Evolutionary conservation across 2,329 filamentous ascomycete species (phyloP), one percentile per base, ranked within the genome.

Genomic region (Diplodia sapinea): DNA sequence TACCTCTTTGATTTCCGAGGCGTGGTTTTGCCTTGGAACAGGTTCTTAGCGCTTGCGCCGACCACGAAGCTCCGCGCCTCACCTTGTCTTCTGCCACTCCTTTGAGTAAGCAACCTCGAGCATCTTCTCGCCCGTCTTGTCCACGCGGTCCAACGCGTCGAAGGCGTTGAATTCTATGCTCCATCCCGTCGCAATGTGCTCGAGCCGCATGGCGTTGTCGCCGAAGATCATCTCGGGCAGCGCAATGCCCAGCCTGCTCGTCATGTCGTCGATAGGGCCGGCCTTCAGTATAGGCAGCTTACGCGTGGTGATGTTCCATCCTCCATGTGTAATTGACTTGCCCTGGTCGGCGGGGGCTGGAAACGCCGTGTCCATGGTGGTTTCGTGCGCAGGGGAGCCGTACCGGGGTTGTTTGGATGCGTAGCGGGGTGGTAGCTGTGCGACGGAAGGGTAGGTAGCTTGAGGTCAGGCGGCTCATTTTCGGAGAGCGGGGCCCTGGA

Each of bases 141-240:
- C 94, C 59, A 99, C 95, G 69, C 85, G 84, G 79, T 97, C 93
- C 70, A 99, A 85, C 29, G 94, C 95, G 76, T 94, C 92, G 73
- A 89, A 91, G 26, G 95, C 91, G 77, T 90, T 90, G 83, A 98
- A 99, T 65, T 85, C 82, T 70, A 98, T 83, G 54, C 83, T 83
- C 93, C 93, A 99, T 54, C 88, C 87, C n/a, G 86, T 88, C 23
- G 86, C 84, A n/a, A 82, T 70, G 81, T 98, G 93, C 65, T 88
- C 84, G 69, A 99, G 85, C 7, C 87, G 82, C 50, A 96, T 89
- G 68, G 91, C 83, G 79, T 99, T 99, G 83, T 99, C 94, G 70
- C 95, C 95, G 77, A 99, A 99, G 71, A 99, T 99, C 95, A 99
- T 99, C 82, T 99, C 95, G 9, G 95, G 95, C 50, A 94, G 88